Base-by-base conservation (phyloP, 1,284 basidiomycete genomes). In the Apiotrichum porosum region DNA sequence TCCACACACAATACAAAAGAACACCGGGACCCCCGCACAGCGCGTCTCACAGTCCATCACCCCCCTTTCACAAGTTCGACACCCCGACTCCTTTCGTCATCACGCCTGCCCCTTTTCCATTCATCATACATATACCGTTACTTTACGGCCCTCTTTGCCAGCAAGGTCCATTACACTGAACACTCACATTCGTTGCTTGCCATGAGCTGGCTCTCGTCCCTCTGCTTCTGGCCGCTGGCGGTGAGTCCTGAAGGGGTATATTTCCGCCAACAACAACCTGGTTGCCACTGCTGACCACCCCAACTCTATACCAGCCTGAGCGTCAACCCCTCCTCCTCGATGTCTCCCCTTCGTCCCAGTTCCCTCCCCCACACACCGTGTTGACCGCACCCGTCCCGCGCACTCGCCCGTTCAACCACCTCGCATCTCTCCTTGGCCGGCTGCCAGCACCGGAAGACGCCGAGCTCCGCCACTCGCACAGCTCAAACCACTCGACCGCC, bases 351-450 rank as follows among this genome's bases (percentile, higher is more conserved):
- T 19, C 30, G 21, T 41, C 19, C 14, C 45, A 45, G 32, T 61
- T 51, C 41, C 52, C 52, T 3, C 45, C 52, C 1, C 52, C 52
- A 1, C 31, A 47, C 24, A 55, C 49, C 12, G 37, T 55, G 30
- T 45, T 55, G 33, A 48, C 49, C 5, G 40, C 52, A 6, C 52
- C 52, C 17, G 30, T 18, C 32, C 38, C 44, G 12, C 53, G 55
- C 15, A 39, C 48, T 1, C 43, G 41, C 22, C 45, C 48, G 14
- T 44, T 54, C 14, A 38, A 39, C 5, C 34, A 42, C 23, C 33
- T 49, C 9, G 30, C 49, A 17, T 21, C 38, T 9, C 37, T 41
- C 23, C 37, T 40, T 22, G 22, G 30, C 32, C 26, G 12, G 8
- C 26, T 12, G 26, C 26, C 6, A 28, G 8, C 26, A 28, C 26